Base-by-base conservation (phyloP, 2,329 filamentous ascomycete species). In the Chlorencoelia australis region DNA sequence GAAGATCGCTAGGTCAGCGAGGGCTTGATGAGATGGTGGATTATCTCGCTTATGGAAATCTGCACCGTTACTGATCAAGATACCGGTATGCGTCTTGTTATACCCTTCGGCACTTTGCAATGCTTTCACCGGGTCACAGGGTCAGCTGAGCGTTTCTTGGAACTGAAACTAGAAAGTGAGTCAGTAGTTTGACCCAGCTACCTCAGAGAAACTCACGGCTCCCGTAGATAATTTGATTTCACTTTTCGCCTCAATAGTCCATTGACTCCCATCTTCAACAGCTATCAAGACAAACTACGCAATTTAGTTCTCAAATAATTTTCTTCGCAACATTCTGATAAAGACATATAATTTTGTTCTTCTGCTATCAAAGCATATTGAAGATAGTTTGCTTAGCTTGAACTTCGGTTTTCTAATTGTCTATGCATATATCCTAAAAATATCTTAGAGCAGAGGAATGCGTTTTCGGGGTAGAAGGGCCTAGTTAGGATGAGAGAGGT, bases 1-100 rank as follows among this genome's bases (percentile, higher is more conserved):
- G 28, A 69, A 52, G 32, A 61, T 53, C 4, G 57, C 46, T 1
- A 68, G 45, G 40, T 26, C 18, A 5, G 30, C 18, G 5, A 62
- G 62, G 35, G 62, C 60, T 29, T 49, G 33, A 33, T 60, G 54
- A 7, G 62, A 52, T 31, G 1, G 4, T 39, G 27, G 20, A 41
- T 20, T 62, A 30, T 37, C 16, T 27, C 35, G 27, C 28, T 30
- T n/a, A n/a, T n/a, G n/a, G n/a, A n/a, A 36, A 18, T 31, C 34
- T 7, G 34, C 34, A 5, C 28, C 26, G 25, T 31, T 30, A 19
- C 26, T 36, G 7, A 20, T 31, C 19, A 36, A 24, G 7, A 25
- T 22, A 17, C 20, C 34, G 16, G 34, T 24, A 24, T 36, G 34
- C 8, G 10, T 36, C 7, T 30, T 18, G 7, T 17, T 16, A 18